Evolutionary conservation across 495 filamentous ascomycete species (phyloP).

Genomic region (Filosporella fistucella): DNA sequence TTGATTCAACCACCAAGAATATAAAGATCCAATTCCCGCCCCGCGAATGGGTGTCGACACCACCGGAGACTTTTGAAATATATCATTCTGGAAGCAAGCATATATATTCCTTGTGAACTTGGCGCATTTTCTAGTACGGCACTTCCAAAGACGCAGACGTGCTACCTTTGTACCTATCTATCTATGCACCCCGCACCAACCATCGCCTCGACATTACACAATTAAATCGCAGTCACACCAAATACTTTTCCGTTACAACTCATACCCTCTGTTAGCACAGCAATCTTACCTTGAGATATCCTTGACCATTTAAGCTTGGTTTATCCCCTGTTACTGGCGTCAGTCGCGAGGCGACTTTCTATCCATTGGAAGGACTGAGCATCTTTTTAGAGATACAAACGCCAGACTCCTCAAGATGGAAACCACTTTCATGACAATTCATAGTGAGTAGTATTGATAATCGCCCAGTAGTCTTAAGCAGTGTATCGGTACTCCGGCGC

Average conservation of each 20-base stretch:
- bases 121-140: too few species aligned
- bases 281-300: not conserved
- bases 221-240: conserved; percentile 2
- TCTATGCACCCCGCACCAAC: too few species aligned
- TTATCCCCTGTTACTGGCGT: not conserved
- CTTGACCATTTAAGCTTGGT: not conserved
- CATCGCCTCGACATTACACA: conserved; percentile 3
- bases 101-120: too few species aligned
- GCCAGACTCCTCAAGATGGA: conserved; percentile 56
- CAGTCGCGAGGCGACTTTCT: not conserved
- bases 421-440: conserved; percentile 90
- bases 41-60: too few species aligned
- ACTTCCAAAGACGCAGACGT: too few species aligned
- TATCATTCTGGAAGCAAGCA: too few species aligned
- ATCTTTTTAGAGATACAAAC: conserved; percentile 27
- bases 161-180: too few species aligned
- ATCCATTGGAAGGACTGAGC: conserved; percentile 16
- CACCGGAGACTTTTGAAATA: too few species aligned
- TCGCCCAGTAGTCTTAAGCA: not conserved
- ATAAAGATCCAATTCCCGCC: too few species aligned
- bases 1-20: too few species aligned
- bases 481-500: not conserved
- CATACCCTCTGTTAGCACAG: not conserved
- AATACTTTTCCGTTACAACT: not conserved
- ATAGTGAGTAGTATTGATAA: conserved; percentile 52